phyloP scores from a whole-genome alignment of 371 early-diverging fungal species.

The Saksenaea oblongispora region DNA sequence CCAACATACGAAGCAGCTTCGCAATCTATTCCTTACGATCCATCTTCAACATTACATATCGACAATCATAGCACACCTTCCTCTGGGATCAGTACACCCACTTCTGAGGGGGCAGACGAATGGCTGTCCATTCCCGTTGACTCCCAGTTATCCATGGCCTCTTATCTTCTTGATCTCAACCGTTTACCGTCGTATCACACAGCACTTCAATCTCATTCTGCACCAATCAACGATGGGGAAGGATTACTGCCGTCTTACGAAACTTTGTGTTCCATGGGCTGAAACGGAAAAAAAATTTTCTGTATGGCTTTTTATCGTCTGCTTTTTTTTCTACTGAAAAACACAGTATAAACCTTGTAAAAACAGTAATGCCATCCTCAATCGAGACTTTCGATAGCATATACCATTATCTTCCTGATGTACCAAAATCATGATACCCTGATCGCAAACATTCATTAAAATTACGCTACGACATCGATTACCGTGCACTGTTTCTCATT shows the following conservation, averaged over 20 bases:
- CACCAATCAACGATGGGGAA: not conserved
- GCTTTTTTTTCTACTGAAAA: not conserved
- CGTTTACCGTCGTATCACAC: slow-evolving; percentile 16
- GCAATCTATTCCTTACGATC: slow-evolving; percentile 8
- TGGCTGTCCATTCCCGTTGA: slow-evolving; percentile 6
- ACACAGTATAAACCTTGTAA: too few species aligned
- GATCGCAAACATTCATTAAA: too few species aligned
- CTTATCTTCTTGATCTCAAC: slow-evolving; percentile 1
- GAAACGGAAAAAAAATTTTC: not conserved
- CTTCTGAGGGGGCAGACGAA: slow-evolving; percentile 8
- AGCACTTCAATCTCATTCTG: slow-evolving; percentile 8
- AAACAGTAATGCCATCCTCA: too few species aligned
- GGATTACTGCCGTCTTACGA: slow-evolving; percentile 6
- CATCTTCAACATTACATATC: not conserved
- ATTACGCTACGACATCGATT: too few species aligned
- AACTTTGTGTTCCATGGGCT: slow-evolving; percentile 1
- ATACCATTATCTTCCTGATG: too few species aligned
- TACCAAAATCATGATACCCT: too few species aligned
- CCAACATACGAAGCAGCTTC: slow-evolving; percentile 19
- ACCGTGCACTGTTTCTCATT: too few species aligned
- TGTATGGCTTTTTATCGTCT: slow-evolving; percentile 1
- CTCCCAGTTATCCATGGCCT: not conserved
- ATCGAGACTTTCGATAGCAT: too few species aligned
- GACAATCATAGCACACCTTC: slow-evolving; percentile 1
- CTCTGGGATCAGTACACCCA: not conserved